Conservation (phyloP, 116 monocot genomes). For the Thalassia testudinum region DNA sequence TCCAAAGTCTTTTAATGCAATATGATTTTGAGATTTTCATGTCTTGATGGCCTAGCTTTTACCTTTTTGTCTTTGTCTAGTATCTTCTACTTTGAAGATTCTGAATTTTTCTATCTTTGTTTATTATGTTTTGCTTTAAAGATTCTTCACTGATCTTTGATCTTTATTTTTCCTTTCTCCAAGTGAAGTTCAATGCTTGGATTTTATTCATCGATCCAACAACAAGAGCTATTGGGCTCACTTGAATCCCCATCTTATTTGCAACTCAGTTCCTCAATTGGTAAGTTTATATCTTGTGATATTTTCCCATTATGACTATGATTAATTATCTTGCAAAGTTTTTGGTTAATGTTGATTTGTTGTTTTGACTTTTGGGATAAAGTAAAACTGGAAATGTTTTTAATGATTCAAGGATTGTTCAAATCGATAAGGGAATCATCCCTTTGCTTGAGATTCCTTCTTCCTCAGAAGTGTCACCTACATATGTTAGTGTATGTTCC, state of each 20-base stretch:
- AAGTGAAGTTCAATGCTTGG: slow-evolving; percentile 64
- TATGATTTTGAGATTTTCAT: too few species aligned
- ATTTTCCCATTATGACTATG: not conserved
- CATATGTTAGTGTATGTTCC: slow-evolving; percentile 60
- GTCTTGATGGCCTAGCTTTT: too few species aligned
- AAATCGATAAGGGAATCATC: slow-evolving; percentile 62
- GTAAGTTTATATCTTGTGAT: slow-evolving; percentile 31
- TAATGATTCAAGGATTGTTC: slow-evolving; percentile 50
- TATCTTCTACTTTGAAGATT: too few species aligned
- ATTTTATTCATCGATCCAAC: slow-evolving; percentile 86
- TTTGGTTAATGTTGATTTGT: not conserved
- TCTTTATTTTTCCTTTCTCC: slow-evolving; percentile 25
- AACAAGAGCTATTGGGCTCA: slow-evolving; percentile 83
- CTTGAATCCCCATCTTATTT: slow-evolving; percentile 50
- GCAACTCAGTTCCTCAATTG: slow-evolving; percentile 38
- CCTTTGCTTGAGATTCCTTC: slow-evolving; percentile 76
- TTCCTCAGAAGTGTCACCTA: slow-evolving; percentile 40
- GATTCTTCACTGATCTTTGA: too few species aligned
- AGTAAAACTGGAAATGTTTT: slow-evolving; percentile 90
- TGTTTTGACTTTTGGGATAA: not conserved
- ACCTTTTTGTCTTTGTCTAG: too few species aligned
- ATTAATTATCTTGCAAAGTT: not conserved
- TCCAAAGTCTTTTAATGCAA: too few species aligned
- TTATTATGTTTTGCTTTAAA: too few species aligned
- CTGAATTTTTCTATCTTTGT: too few species aligned